These are phyloP conservation scores for Aspergillus leporis DNA, from an alignment of 495 filamentous ascomycete species.

Conservation along the genomic window DNA sequence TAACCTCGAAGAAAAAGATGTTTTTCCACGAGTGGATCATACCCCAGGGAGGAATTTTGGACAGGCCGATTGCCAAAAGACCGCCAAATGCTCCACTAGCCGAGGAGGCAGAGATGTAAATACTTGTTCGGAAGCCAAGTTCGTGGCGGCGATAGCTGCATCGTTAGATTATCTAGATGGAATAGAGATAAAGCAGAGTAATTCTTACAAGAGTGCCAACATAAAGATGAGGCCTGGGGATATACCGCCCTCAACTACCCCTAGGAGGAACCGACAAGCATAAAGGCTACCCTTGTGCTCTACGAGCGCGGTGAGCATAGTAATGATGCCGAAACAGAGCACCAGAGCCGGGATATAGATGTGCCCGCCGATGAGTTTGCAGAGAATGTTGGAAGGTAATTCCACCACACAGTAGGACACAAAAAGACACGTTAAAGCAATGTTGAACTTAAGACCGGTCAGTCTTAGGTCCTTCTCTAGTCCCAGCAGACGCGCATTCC, in stretches of 20 bases:
- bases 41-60: slow-evolving; percentile 11
- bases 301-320: slow-evolving; percentile 56
- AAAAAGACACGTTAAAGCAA: slow-evolving; percentile 65
- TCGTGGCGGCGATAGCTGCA: slow-evolving; percentile 14
- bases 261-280: slow-evolving; percentile 54
- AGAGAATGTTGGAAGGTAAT: slow-evolving; percentile 38
- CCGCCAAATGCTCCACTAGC: slow-evolving; percentile 14
- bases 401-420: slow-evolving; percentile 48
- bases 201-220: not conserved
- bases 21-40: slow-evolving; percentile 12
- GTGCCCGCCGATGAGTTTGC: slow-evolving; percentile 46
- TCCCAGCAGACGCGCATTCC: slow-evolving; percentile 63
- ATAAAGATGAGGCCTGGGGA: slow-evolving; percentile 45
- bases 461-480: slow-evolving; percentile 60
- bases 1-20: slow-evolving; percentile 16
- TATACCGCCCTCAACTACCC: slow-evolving; percentile 59
- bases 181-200: not conserved
- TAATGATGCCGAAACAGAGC: slow-evolving; percentile 38
- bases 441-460: slow-evolving; percentile 55
- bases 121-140: slow-evolving; percentile 13
- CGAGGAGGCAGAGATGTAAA: slow-evolving; percentile 15
- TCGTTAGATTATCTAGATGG: not conserved
- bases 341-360: not conserved
- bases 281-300: slow-evolving; percentile 51
- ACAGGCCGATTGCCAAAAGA: slow-evolving; percentile 10